A percentile compares a stretch with the other conserved stretches of the same genome.
These are phyloP conservation scores for Pyricularia sp. DNA, from an alignment of 2,329 filamentous ascomycete genomes.

Conservation along the genomic window DNA sequence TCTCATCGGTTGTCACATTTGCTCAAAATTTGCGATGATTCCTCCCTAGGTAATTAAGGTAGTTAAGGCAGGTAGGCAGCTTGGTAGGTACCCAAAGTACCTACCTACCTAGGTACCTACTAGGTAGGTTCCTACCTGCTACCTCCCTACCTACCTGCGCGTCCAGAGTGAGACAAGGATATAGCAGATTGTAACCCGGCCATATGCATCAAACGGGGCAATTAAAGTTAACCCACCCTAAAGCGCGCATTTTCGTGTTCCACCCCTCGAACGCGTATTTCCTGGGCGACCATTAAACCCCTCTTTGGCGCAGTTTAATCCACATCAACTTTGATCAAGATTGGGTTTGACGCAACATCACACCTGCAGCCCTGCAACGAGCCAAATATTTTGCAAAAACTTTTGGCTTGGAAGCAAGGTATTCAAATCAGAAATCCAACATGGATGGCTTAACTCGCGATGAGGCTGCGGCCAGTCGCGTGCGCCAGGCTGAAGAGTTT, in stretches of 20 bases:
- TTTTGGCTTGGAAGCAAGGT: background rate
- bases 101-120: no score
- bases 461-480: constrained; percentile 70
- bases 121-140: no score
- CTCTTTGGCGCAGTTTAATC: background rate
- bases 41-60: no score
- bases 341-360: background rate
- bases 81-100: no score
- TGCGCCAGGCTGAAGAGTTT: constrained; percentile 82
- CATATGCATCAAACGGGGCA: background rate
- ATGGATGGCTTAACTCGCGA: constrained; percentile 70
- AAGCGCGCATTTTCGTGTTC: background rate
- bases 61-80: no score
- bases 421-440: constrained; percentile 8
- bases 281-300: background rate
- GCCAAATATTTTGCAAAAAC: background rate
- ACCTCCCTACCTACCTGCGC: no score
- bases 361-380: background rate
- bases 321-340: background rate
- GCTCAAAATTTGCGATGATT: background rate
- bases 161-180: no score
- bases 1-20: background rate
- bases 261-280: background rate
- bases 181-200: background rate
- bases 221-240: background rate